Evolutionary conservation across 2,329 filamentous ascomycete genomes (phyloP), one percentile per base, ranked within the genome.

Genomic region (Diaporthe sp.): DNA sequence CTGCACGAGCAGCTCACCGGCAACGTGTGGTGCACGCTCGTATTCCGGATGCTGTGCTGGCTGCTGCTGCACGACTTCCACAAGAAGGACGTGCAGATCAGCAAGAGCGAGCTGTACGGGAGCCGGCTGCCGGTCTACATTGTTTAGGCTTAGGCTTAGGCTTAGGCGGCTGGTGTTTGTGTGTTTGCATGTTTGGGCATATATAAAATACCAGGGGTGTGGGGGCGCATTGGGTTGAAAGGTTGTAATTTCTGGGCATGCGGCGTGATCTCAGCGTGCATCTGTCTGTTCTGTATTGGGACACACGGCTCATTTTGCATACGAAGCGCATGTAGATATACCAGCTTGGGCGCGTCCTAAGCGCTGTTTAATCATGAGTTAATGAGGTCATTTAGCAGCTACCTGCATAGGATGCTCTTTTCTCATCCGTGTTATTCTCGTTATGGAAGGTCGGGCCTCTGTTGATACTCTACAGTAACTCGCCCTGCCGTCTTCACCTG

Each of bases 31-130:
- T 88, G 88, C 78, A 87, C 86, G 10, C 81, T 91, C 25, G 84
- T 90, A 5, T 89, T 91, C 77, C 83, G 89, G 37, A 91, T 91
- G 89, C 83, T 91, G 34, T 90, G 89, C 79, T 91, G 89, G 90
- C 81, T 91, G 71, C 84, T 88, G 82, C 81, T 91, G 76, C 89
- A 91, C 78, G 88, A 91, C 78, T 91, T 91, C 71, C 84, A 90
- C 80, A 88, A 88, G 79, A 84, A 86, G 75, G 90, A 91, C 73
- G 83, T 88, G 13, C 88, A 90, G 80, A 80, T 88, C 3, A 82
- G 86, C 60, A 89, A 90, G 80, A 88, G 87, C 76, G 88, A 90
- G 81, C 81, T 91, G 6, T 78, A 87, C 46, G 89, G 88, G 2
- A 91, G 87, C 77, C 85, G 90, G 6, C 85, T 91, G 84, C 89